Percentiles rank a stretch among this genome's conserved stretches.
These are phyloP conservation scores for Oryza meyeriana DNA, from an alignment of 176 grass and related monocot species.

Conservation along the genomic window DNA sequence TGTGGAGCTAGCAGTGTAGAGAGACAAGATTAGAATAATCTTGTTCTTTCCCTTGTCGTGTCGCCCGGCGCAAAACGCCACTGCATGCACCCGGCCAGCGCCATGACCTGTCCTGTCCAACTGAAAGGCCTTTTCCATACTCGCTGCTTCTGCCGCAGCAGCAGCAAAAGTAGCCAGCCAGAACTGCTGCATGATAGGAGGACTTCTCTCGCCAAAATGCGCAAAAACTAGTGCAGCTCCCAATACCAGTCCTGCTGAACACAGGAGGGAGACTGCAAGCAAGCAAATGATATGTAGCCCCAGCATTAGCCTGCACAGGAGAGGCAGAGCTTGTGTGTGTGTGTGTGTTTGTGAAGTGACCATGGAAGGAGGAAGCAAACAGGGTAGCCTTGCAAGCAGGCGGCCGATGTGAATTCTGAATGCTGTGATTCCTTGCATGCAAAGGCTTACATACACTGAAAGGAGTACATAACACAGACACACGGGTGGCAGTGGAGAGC, in stretches of 20 bases:
- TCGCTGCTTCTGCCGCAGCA: not conserved
- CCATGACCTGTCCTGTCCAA: slow-evolving; percentile 30
- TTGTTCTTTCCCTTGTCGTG: not conserved
- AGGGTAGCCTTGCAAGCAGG: not conserved
- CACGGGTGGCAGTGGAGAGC: not conserved
- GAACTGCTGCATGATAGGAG: not conserved
- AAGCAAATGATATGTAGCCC: not conserved
- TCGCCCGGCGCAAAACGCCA: slow-evolving; percentile 8
- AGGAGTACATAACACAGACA: not conserved
- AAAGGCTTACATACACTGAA: not conserved
- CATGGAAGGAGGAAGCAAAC: not conserved
- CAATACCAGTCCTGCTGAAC: not conserved
- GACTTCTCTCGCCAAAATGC: not conserved
- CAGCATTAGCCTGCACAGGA: not conserved
- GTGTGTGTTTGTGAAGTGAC: too few relatives aligned
- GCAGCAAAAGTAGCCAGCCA: not conserved
- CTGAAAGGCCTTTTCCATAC: slow-evolving; percentile 15
- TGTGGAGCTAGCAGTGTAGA: not conserved
- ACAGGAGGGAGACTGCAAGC: not conserved
- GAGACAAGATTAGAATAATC: not conserved
- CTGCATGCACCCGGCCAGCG: not conserved
- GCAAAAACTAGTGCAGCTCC: slow-evolving; percentile 19
- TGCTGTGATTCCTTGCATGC: slow-evolving; percentile 39
- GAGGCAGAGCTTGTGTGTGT: not conserved
- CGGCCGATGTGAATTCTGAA: not conserved